Base-by-base conservation (phyloP, 805 yeast species). In the Candida peoriensis region DNA sequence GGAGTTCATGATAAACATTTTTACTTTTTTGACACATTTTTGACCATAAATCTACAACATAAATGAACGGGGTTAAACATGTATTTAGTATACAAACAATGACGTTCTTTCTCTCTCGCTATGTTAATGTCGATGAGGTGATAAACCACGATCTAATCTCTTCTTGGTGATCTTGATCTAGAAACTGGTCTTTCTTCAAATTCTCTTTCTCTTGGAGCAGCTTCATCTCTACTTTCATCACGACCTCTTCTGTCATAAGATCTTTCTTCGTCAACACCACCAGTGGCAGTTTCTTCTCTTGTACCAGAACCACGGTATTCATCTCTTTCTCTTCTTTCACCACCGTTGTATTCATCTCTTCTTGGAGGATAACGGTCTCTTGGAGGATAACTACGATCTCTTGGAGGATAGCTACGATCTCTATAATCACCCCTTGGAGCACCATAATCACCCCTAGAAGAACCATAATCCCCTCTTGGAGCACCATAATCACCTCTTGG, bases 101-200 rank as follows among this genome's bases (percentile, higher is more conserved):
- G n/a, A n/a, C n/a, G n/a, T n/a, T n/a, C n/a, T n/a, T n/a, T n/a
- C n/a, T n/a, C n/a, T n/a, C n/a, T n/a, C n/a, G n/a, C n/a, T n/a
- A n/a, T n/a, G n/a, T n/a, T n/a, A n/a, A n/a, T n/a, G n/a, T n/a
- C n/a, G n/a, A n/a, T n/a, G n/a, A n/a, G n/a, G n/a, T n/a, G n/a
- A n/a, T n/a, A n/a, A n/a, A n/a, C n/a, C n/a, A 26, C 19, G 9
- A 6, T 14, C 29, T 36, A 42, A 30, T 51, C 52, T 40, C 56
- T 50, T 37, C 43, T 42, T 43, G 60, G 60, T 15, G 56, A 50
- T 52, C 58, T 54, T 12, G 58, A 52, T 51, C 56, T 51, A 12
- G 54, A 47, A 15, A 42, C 34, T 17, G 37, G 41, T 45, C 55
- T 48, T 26, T 43, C 50, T 7, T 30, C 40, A 28, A 27, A 28